A percentile compares a stretch with the other conserved stretches of the same genome.
These are phyloP conservation scores for Gloeophyllum trabeum DNA, from an alignment of 768 basidiomycete genomes.

Conservation along the genomic window DNA sequence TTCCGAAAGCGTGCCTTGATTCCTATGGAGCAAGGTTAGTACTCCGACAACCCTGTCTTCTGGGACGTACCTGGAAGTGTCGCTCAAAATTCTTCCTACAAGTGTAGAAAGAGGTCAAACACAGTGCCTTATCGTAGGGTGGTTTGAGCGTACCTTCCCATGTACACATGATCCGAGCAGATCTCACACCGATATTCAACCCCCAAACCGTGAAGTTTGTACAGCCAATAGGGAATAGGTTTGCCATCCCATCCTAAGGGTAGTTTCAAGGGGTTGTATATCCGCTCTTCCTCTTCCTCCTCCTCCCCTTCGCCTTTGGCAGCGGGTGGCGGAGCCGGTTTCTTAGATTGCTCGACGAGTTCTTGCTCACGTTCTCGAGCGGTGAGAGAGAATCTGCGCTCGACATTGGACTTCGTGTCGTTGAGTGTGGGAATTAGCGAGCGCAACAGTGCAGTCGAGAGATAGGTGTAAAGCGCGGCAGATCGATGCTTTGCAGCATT, in stretches of 20 bases:
- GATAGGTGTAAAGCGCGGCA: conserved; percentile 62
- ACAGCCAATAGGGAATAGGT: conserved; percentile 98
- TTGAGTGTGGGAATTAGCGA: conserved; percentile 55
- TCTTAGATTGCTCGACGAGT: conserved; percentile 56
- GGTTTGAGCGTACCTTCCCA: conserved; percentile 61
- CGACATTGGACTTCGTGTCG: conserved; percentile 94
- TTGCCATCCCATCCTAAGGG: conserved; percentile 98
- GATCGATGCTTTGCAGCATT: conserved; percentile 36
- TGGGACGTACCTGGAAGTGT: conserved; percentile 69
- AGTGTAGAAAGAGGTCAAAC: too few species aligned
- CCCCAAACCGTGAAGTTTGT: conserved; percentile 96
- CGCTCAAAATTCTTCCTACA: conserved; percentile 89
- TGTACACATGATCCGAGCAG: conserved; percentile 92
- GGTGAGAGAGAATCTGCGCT: conserved; percentile 91
- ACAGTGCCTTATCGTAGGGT: neutral
- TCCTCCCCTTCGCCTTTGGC: conserved; percentile 47
- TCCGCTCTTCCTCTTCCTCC: conserved; percentile 91
- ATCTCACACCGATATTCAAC: conserved; percentile 97
- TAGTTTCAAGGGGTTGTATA: conserved; percentile 96
- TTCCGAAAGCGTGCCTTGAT: conserved; percentile 93
- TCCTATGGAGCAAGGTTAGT: conserved; percentile 36
- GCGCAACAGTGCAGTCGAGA: conserved; percentile 56
- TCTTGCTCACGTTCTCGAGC: conserved; percentile 97
- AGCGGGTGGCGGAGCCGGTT: conserved; percentile 36
- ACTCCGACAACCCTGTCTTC: neutral